These are phyloP conservation scores for Cardiospermum halicacabum DNA, from an alignment of 345 rosid species.

Conservation along the genomic window DNA sequence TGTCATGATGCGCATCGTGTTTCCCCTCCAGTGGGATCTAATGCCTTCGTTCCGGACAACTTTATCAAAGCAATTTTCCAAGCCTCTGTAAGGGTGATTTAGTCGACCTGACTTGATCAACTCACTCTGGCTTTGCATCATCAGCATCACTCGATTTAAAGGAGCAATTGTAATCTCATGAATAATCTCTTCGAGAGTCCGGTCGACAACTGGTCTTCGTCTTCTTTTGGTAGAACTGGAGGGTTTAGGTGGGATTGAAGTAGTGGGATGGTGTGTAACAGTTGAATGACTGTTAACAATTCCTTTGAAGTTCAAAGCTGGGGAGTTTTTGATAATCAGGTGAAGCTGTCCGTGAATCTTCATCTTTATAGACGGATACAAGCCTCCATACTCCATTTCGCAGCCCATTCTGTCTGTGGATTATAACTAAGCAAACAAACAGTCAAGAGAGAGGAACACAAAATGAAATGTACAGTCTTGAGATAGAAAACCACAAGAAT, in stretches of 20 bases:
- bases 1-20: constrained; percentile 7
- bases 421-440: neutral
- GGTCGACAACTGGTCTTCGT: too few species aligned
- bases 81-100: constrained; percentile 21
- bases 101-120: constrained; percentile 24
- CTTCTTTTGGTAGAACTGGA: constrained; percentile 13
- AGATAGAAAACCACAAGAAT: too few species aligned
- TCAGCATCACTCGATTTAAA: constrained; percentile 14
- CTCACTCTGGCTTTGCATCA: constrained; percentile 26
- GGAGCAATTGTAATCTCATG: constrained; percentile 21
- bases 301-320: neutral
- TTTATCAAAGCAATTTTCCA: constrained; percentile 20
- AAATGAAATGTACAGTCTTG: too few species aligned
- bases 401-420: neutral
- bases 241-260: neutral
- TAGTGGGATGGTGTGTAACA: neutral
- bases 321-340: constrained; percentile 12
- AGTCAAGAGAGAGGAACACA: neutral
- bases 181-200: too few species aligned
- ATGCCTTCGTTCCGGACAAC: constrained; percentile 22
- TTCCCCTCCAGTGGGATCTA: constrained; percentile 25
- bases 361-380: neutral
- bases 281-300: neutral
- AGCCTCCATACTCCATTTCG: neutral
- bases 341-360: constrained; percentile 27